Evolutionary conservation across 169 alveolate species (phyloP).

Genomic region (Plasmodium blacklocki): DNA sequence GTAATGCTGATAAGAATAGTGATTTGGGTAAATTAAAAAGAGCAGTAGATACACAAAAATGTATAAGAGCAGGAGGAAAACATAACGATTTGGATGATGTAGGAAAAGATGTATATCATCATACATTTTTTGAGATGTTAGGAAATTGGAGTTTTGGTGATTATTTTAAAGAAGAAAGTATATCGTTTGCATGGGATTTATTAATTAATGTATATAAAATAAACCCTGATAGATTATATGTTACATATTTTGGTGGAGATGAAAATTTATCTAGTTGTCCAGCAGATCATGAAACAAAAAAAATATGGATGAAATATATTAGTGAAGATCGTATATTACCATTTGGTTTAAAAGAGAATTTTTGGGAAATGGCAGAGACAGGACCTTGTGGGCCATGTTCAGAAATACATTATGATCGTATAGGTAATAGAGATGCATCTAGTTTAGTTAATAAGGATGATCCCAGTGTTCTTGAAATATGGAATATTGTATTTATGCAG

Average conservation of each 20-base stretch:
- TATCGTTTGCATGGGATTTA: conserved; percentile 94
- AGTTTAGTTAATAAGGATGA: conserved; percentile 93
- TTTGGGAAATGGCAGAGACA: conserved; percentile 98
- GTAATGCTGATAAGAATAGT: conserved; percentile 91
- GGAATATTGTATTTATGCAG: conserved; percentile 97
- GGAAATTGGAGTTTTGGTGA: conserved; percentile 98
- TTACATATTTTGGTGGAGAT: conserved; percentile 96
- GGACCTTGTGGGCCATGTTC: conserved; percentile 98
- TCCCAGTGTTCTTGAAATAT: conserved; percentile 95
- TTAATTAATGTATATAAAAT: conserved; percentile 91
- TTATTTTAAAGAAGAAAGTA: conserved; percentile 94
- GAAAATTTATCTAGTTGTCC: conserved; percentile 90
- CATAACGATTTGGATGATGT: conserved; percentile 94
- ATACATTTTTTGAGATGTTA: conserved; percentile 97
- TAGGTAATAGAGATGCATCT: conserved; percentile 94
- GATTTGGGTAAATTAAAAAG: conserved; percentile 92
- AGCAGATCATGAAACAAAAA: conserved; percentile 91
- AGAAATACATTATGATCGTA: conserved; percentile 95
- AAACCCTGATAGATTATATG: conserved; percentile 90
- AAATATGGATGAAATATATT: conserved; percentile 91
- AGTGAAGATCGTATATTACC: conserved; percentile 88
- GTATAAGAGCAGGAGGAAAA: conserved; percentile 96
- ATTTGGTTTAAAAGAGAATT: conserved; percentile 93
- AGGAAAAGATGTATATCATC: conserved; percentile 96
- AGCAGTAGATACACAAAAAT: conserved; percentile 94